Conservation (phyloP, 257 asterid genomes). For the Fraxinus anomala region DNA sequence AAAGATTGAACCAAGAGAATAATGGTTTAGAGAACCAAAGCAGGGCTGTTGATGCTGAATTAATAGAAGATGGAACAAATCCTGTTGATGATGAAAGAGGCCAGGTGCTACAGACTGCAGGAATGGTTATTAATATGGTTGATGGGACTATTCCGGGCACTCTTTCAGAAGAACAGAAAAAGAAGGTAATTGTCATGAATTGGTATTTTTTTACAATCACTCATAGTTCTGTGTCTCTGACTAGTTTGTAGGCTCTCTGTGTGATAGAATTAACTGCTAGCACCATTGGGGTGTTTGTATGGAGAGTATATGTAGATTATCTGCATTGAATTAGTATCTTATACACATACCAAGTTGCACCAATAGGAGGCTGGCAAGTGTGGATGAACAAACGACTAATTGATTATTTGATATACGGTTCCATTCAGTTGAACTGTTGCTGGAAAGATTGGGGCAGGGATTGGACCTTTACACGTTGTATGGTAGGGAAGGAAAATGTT, state of each 20-base stretch:
- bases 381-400: not conserved
- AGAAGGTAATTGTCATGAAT: slow-evolving; percentile 57
- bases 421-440: not conserved
- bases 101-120: slow-evolving; percentile 64
- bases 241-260: slow-evolving; percentile 15
- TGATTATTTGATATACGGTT: not conserved
- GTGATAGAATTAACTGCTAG: not conserved
- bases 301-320: slow-evolving; percentile 8
- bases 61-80: slow-evolving; percentile 37
- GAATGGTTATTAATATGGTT: slow-evolving; percentile 79
- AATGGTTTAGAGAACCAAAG: slow-evolving; percentile 25
- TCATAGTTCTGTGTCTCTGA: slow-evolving; percentile 2
- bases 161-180: slow-evolving; percentile 74
- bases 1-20: slow-evolving; percentile 35
- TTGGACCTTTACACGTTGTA: not conserved
- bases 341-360: not conserved
- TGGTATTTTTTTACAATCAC: slow-evolving; percentile 19
- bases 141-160: slow-evolving; percentile 74
- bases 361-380: slow-evolving; percentile 7
- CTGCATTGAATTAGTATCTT: slow-evolving; percentile 7
- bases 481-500: not conserved
- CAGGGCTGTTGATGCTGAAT: slow-evolving; percentile 40
- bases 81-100: slow-evolving; percentile 60
- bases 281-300: not conserved
- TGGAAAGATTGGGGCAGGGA: not conserved